Evolutionary conservation across 2,329 filamentous ascomycete species (phyloP).

Genomic region (Waltergamsia citrina): DNA sequence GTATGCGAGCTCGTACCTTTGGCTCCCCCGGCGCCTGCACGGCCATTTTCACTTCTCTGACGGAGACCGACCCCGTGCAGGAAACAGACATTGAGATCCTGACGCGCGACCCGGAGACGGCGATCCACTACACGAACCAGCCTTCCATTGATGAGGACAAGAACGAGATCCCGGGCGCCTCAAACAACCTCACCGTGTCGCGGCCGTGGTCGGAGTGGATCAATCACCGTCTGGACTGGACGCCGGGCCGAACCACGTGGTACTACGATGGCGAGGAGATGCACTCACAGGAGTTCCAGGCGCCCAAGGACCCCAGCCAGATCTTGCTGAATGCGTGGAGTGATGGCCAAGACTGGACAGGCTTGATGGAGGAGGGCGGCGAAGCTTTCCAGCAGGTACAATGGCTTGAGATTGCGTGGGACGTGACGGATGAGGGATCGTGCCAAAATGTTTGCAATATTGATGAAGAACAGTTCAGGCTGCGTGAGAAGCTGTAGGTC

Average conservation of each 20-base stretch:
- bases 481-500: not conserved
- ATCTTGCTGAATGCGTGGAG: constrained; percentile 51
- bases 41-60: constrained; percentile 39
- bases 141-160: constrained; percentile 17
- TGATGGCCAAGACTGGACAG: constrained; percentile 47
- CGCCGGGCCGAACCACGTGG: constrained; percentile 41
- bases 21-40: constrained; percentile 37
- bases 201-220: constrained; percentile 42
- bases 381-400: constrained; percentile 46
- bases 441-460: constrained; percentile 29
- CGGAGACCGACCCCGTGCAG: constrained; percentile 23
- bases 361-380: constrained; percentile 38
- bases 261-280: constrained; percentile 38
- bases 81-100: constrained; percentile 42
- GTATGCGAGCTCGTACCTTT: constrained; percentile 36
- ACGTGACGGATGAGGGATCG: constrained; percentile 16
- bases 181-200: constrained; percentile 31
- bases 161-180: constrained; percentile 27
- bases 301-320: constrained; percentile 38
- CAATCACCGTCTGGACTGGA: constrained; percentile 50
- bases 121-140: constrained; percentile 50
- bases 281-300: constrained; percentile 41
- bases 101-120: constrained; percentile 28
- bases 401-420: constrained; percentile 50
- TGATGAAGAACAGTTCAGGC: constrained; percentile 15